Base-by-base conservation (phyloP, 306 rosid genomes). In the Biancaea sappan region DNA sequence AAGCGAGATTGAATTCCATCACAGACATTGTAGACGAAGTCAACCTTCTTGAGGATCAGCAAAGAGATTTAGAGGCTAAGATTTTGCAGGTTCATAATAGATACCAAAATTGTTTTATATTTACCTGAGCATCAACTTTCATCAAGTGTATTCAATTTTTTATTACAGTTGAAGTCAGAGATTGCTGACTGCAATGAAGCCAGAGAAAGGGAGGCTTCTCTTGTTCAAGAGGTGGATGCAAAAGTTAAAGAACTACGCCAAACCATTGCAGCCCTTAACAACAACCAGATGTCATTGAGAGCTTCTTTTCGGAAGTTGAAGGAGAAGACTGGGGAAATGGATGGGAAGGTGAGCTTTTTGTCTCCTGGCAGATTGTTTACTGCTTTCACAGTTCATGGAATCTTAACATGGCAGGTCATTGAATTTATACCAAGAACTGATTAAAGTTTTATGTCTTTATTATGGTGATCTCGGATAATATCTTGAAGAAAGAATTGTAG, bases 211-310 rank as follows among this genome's bases (percentile, higher is more conserved):
- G 97, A 94, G 74, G 67, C 86, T 75, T 88, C 96, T 62, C 85
- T 84, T 69, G 84, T 87, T 83, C 90, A 94, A 75, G 97, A 91
- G 75, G 88, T 81, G 34, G 96, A 88, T 34, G 76, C 77, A 9
- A 86, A 87, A 50, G 97, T 94, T 44, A 92, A 82, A 74, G 96
- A 94, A 74, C 40, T 91, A 56, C 91, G 73, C 53, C 96, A 88
- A 64, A 86, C 83, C 37, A 86, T 94, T 76, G 86, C 73, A 9
- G 75, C 79, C 73, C 91, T 91, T 43, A 94, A 94, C 81, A 85
- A 80, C 53, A 80, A 88, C 3, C 98, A 94, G 77, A 50, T 78
- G 75, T 81, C 94, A 0, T 47, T 91, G 83, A 89, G 91, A 79
- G 71, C 84, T 80, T 60, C 86, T 24, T 61, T 78, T 28, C 80